phyloP scores from a whole-genome alignment of 345 rosid genomes.

The Lumnitzera racemosa region DNA sequence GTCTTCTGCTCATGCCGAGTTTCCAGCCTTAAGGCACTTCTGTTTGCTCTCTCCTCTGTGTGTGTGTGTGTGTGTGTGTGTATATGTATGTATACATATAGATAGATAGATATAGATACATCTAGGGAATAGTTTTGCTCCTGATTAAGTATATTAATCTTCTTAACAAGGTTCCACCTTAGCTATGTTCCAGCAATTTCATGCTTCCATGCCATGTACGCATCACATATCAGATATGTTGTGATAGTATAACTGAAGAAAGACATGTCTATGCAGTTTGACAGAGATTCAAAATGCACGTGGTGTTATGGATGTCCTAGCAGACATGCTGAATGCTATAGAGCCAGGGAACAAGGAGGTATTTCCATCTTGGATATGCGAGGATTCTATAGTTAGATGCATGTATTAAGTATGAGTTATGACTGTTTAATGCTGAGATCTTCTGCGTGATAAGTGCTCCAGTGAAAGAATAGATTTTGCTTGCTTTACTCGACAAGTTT shows the following conservation, averaged over 20 bases:
- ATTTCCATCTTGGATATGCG: not conserved
- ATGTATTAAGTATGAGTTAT: not conserved
- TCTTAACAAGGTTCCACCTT: too few species aligned
- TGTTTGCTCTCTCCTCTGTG: not conserved
- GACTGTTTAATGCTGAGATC: not conserved
- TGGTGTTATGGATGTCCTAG: conserved; percentile 65
- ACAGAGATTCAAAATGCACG: conserved; percentile 71
- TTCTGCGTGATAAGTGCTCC: too few species aligned
- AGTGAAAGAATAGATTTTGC: not conserved
- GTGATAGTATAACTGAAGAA: too few species aligned
- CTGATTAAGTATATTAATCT: too few species aligned
- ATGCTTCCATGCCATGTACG: too few species aligned
- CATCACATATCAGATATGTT: too few species aligned
- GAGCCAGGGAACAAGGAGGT: conserved; percentile 84
- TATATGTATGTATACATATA: too few species aligned
- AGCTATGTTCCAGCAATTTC: too few species aligned
- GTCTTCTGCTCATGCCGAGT: conserved; percentile 70
- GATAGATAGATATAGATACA: too few species aligned
- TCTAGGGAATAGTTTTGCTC: too few species aligned
- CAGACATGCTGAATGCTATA: conserved; percentile 83
- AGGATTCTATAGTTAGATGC: not conserved
- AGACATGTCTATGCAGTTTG: conserved; percentile 24
- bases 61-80: too few species aligned
- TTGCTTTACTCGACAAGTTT: not conserved
- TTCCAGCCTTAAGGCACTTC: conserved; percentile 70